phyloP scores from a whole-genome alignment of 1,284 basidiomycete genomes.

The Testicularia cyperi region DNA sequence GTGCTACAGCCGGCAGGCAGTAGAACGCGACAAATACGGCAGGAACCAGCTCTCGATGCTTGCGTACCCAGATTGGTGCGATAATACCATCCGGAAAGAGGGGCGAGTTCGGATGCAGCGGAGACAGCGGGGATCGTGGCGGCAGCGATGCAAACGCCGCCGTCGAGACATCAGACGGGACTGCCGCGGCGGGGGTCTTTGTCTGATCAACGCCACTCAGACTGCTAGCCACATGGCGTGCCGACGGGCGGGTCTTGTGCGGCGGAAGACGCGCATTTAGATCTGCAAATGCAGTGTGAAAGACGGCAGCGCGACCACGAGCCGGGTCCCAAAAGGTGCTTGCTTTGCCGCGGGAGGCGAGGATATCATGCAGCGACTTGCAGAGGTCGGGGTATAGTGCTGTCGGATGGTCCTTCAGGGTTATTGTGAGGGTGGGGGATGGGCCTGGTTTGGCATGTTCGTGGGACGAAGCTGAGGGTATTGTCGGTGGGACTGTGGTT shows the following conservation, averaged over 20 bases:
- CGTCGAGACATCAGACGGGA: slow-evolving; percentile 4
- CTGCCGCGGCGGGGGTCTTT: too few species aligned
- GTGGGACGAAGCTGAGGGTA: neutral
- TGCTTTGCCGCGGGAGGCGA: slow-evolving; percentile 27
- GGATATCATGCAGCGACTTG: slow-evolving; percentile 32
- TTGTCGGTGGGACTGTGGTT: neutral
- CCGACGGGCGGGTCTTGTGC: slow-evolving; percentile 68
- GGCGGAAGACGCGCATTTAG: slow-evolving; percentile 76
- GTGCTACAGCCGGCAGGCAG: too few species aligned
- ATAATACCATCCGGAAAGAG: slow-evolving; percentile 91
- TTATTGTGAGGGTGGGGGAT: too few species aligned
- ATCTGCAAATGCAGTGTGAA: slow-evolving; percentile 47
- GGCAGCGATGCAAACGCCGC: slow-evolving; percentile 37
- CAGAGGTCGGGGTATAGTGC: slow-evolving; percentile 30
- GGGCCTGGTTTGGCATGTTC: too few species aligned
- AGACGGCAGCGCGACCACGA: slow-evolving; percentile 35
- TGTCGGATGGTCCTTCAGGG: slow-evolving; percentile 12
- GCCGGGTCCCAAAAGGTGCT: slow-evolving; percentile 45
- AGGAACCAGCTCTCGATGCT: slow-evolving; percentile 86
- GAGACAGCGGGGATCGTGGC: slow-evolving; percentile 82
- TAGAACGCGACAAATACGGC: slow-evolving; percentile 89
- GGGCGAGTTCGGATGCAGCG: slow-evolving; percentile 81
- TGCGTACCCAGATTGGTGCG: slow-evolving; percentile 94
- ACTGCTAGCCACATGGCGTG: slow-evolving; percentile 61
- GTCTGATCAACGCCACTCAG: too few species aligned